Evolutionary conservation across 2,329 filamentous ascomycete genomes (phyloP).

Genomic region (Lasiodiplodia gonubiensis): DNA sequence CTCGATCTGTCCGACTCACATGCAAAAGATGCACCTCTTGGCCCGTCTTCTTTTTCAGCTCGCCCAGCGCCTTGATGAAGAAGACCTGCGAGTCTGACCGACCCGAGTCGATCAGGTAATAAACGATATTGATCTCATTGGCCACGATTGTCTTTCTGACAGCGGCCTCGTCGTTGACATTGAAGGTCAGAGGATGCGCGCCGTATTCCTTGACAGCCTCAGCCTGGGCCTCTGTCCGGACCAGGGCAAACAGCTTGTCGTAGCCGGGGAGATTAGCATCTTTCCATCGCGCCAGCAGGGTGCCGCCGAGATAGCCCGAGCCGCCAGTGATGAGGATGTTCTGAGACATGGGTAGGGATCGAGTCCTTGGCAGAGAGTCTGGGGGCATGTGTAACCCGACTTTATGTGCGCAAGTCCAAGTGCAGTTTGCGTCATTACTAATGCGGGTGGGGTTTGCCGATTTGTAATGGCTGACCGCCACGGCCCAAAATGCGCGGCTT

Average conservation of each 20-base stretch:
- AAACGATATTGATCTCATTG: slow-evolving; percentile 56
- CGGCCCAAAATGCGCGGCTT: not conserved
- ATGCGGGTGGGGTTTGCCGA: not conserved
- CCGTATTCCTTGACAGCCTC: slow-evolving; percentile 52
- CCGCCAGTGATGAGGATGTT: slow-evolving; percentile 59
- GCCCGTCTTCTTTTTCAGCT: slow-evolving; percentile 51
- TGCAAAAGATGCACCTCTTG: slow-evolving; percentile 57
- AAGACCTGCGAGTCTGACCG: slow-evolving; percentile 40
- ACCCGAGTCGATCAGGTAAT: slow-evolving; percentile 54
- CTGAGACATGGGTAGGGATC: slow-evolving; percentile 35
- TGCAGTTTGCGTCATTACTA: not conserved
- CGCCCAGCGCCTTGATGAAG: slow-evolving; percentile 55
- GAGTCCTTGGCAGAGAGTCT: not conserved
- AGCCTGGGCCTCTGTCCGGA: slow-evolving; percentile 55
- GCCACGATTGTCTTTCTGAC: slow-evolving; percentile 48
- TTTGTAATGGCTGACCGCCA: not conserved
- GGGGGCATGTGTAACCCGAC: not conserved
- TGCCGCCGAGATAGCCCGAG: slow-evolving; percentile 61
- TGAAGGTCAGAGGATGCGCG: slow-evolving; percentile 50
- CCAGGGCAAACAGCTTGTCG: slow-evolving; percentile 54
- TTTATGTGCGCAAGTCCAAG: not conserved
- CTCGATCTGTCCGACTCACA: not conserved
- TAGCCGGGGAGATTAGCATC: slow-evolving; percentile 50
- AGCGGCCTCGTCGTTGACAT: slow-evolving; percentile 45
- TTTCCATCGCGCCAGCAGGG: slow-evolving; percentile 51